Conservation (phyloP, 768 basidiomycete genomes). For the Russula compacta region DNA sequence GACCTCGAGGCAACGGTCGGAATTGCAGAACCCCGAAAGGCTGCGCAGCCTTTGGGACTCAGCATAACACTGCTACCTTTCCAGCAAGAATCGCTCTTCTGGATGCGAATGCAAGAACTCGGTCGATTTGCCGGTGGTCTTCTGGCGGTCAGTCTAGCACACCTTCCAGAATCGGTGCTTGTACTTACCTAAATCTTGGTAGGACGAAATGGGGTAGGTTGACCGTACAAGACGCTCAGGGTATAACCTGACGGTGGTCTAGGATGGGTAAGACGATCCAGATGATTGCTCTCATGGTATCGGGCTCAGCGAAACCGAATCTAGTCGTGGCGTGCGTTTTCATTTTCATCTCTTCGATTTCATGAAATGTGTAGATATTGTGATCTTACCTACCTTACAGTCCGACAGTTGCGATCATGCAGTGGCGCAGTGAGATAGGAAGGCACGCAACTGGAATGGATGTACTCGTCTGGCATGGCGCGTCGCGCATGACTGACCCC, state of each 20-base stretch:
- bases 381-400: constrained; percentile 24
- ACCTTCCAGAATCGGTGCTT: not conserved
- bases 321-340: constrained; percentile 79
- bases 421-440: constrained; percentile 93
- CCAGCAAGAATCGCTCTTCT: constrained; percentile 88
- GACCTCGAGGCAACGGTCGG: constrained; percentile 60
- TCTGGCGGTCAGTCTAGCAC: constrained; percentile 56
- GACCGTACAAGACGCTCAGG: not conserved
- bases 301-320: constrained; percentile 71
- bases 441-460: constrained; percentile 77
- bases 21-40: constrained; percentile 54
- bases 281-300: constrained; percentile 81
- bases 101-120: constrained; percentile 94
- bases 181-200: constrained; percentile 5
- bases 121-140: constrained; percentile 85
- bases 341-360: not conserved
- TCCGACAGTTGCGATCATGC: constrained; percentile 47
- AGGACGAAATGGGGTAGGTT: constrained; percentile 88
- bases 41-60: constrained; percentile 69
- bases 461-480: constrained; percentile 90
- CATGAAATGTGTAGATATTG: not conserved
- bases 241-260: constrained; percentile 12
- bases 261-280: constrained; percentile 97
- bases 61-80: constrained; percentile 86
- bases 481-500: constrained; percentile 54